A percentile compares a stretch with the other conserved stretches of the same genome.
Evolutionary conservation across 2,329 filamentous ascomycete species (phyloP).

Genomic region (Xylariales sp.): DNA sequence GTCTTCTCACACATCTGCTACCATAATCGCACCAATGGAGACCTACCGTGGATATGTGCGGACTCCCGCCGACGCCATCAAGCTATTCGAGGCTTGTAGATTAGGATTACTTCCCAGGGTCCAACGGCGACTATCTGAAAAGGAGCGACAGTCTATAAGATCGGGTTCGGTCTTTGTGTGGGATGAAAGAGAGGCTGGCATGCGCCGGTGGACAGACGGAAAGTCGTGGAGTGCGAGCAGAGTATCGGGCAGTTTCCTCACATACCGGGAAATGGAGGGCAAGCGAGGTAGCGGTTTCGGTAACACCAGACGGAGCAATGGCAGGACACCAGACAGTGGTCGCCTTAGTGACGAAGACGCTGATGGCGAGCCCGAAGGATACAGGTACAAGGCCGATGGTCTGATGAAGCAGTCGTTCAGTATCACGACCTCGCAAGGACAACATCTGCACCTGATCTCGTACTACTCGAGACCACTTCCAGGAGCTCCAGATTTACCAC

Average conservation of each 20-base stretch:
- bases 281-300: conserved; percentile 81
- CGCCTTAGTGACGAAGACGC: conserved; percentile 81
- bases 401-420: conserved; percentile 99
- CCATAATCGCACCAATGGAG: conserved; percentile 61
- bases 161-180: conserved; percentile 99
- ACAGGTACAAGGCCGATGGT: conserved; percentile 91
- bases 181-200: conserved; percentile 97
- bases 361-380: conserved; percentile 81
- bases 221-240: conserved; percentile 99
- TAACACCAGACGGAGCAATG: conserved; percentile 50
- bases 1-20: conserved; percentile 12
- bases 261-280: conserved; percentile 98
- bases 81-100: conserved; percentile 95
- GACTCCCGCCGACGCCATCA: conserved; percentile 94
- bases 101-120: conserved; percentile 86
- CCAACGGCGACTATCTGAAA: conserved; percentile 88
- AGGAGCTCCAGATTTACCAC: conserved; percentile 65
- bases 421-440: conserved; percentile 83
- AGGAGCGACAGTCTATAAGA: conserved; percentile 92
- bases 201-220: conserved; percentile 97
- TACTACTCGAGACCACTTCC: conserved; percentile 85
- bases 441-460: conserved; percentile 95
- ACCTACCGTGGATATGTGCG: conserved; percentile 94
- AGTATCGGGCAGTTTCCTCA: conserved; percentile 94
- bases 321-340: conserved; percentile 79